Base-by-base conservation (phyloP, 768 basidiomycete genomes). In the Naganishia onofrii region DNA sequence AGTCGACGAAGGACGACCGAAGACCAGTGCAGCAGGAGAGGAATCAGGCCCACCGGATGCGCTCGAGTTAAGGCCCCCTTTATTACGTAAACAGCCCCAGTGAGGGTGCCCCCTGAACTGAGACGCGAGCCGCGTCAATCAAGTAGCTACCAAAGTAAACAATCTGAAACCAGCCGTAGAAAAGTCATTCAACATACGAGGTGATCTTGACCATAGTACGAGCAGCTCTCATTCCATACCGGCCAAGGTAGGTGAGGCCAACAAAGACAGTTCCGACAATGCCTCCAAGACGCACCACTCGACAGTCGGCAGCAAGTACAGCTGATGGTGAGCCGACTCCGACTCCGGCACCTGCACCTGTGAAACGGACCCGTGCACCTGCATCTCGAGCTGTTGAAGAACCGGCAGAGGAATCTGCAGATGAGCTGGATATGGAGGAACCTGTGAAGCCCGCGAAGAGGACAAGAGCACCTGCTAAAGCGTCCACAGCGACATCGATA, bases 271-370 rank as follows among this genome's bases (percentile, higher is more conserved):
- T 29, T n/a, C 52, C 54, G 15, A 60, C 68, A 10, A 70, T 70
- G 70, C 70, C 70, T 15, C 70, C 70, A 17, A 32, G 70, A 66
- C 32, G 70, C 9, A 66, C 70, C 3, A 70, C 70, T 23, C 34
- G 70, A 46, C 65, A 48, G 15, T 54, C 63, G 29, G 44, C 65
- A 3, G 64, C 70, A 10, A 55, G 51, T n/a, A 55, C 51, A 15
- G 44, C 38, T 12, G 44, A 38, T 21, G 15, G 31, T 10, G 46
- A 48, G 44, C 57, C 70, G 2, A 23, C 46, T 19, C 8, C 31
- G 10, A 63, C 54, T 31, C 38, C 36, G 15, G 36, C 54, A 23
- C 32, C 58, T 15, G 26, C 21, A 57, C 29, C 51, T 13, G 44
- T 53, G 4, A 34, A 36, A 26, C 26, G 38, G 31, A 58, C 64